These are phyloP conservation scores for Mediolabrus comicus DNA, from an alignment of 108 stramenopile species.

Conservation along the genomic window DNA sequence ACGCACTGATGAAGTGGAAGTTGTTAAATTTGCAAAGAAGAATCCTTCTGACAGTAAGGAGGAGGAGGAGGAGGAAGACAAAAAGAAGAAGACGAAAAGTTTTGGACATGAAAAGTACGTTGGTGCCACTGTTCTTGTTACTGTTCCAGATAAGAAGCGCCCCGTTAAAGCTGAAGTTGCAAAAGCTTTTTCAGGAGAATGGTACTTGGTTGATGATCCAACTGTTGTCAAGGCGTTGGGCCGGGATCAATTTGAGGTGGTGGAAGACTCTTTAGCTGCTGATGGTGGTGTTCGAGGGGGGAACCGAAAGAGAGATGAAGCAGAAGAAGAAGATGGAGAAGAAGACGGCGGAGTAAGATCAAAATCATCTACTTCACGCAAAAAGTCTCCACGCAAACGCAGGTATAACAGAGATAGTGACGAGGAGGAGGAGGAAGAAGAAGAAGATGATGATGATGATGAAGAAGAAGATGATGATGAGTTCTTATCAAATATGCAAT, in stretches of 20 bases:
- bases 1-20: background rate
- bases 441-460: background rate
- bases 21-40: background rate
- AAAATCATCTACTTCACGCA: no score
- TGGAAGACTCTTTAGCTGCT: slow-evolving; percentile 1
- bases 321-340: background rate
- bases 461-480: background rate
- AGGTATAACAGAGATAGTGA: no score
- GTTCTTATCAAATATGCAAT: background rate
- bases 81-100: background rate
- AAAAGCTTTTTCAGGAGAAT: slow-evolving; percentile 19
- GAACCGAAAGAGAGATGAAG: background rate
- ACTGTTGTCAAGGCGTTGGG: slow-evolving; percentile 6
- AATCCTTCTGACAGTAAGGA: background rate
- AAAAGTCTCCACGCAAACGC: no score
- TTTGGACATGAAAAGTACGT: slow-evolving; percentile 13
- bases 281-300: background rate
- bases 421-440: background rate
- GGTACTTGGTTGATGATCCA: slow-evolving; percentile 24
- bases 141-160: background rate
- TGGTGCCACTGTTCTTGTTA: slow-evolving; percentile 12
- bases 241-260: slow-evolving; percentile 16
- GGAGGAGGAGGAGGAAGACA: background rate
- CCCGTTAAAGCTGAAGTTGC: slow-evolving; percentile 6
- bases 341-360: background rate